These are phyloP conservation scores for Colletotrichum sp. DNA, from an alignment of 2,329 filamentous ascomycete genomes.

Conservation along the genomic window DNA sequence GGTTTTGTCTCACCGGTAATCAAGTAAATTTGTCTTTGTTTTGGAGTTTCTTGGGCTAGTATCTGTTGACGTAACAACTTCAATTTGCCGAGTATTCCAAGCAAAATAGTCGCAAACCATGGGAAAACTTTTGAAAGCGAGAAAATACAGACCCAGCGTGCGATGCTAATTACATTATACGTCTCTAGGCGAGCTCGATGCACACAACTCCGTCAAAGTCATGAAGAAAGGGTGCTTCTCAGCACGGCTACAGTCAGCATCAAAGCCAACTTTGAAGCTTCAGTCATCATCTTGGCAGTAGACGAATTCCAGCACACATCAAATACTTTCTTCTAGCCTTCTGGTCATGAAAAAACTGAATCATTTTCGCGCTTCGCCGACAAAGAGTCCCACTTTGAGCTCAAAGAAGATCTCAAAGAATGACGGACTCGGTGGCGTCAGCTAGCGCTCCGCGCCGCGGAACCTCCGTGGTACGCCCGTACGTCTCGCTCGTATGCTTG, in stretches of 20 bases:
- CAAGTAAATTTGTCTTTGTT: not conserved
- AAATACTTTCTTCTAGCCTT: not conserved
- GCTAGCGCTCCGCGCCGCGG: not conserved
- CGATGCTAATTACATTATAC: not conserved
- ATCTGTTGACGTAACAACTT: not conserved
- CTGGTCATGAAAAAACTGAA: not conserved
- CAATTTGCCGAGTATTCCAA: not conserved
- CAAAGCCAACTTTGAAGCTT: not conserved
- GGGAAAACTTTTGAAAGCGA: not conserved
- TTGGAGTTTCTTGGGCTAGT: not conserved
- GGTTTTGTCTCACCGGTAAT: not conserved
- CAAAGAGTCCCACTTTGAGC: not conserved
- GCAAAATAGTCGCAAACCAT: not conserved
- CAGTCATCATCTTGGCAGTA: not conserved
- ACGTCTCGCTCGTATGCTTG: not conserved
- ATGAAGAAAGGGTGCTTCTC: not conserved
- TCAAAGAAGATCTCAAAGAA: not conserved
- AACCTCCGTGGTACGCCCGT: not conserved
- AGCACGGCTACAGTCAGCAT: not conserved
- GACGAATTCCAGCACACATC: not conserved
- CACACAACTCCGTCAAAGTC: not conserved
- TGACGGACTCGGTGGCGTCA: not conserved
- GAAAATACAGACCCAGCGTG: not conserved
- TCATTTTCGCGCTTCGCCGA: not conserved
- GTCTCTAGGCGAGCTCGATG: not conserved